Percentiles rank a stretch among this genome's conserved stretches.
phyloP scores from a whole-genome alignment of 2,329 filamentous ascomycete genomes.

The Aspergillus tamarii region DNA sequence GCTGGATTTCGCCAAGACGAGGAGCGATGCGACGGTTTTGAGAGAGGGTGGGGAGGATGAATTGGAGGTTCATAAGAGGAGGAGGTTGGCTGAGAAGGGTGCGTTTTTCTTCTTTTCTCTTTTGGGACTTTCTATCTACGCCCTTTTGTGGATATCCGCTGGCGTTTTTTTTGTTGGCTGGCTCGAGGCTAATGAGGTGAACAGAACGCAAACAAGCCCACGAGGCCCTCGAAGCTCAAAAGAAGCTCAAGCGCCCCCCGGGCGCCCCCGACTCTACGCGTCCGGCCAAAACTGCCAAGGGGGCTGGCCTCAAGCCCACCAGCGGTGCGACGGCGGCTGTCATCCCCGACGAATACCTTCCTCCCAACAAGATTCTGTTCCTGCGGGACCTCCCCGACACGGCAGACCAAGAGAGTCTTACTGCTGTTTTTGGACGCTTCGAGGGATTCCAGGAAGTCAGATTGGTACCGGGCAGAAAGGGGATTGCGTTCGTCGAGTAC shows the following conservation, averaged over 20 bases:
- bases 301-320: conserved; percentile 75
- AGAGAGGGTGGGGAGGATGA: conserved; percentile 74
- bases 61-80: conserved; percentile 82
- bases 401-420: conserved; percentile 78
- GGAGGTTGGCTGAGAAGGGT: conserved; percentile 89
- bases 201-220: conserved; percentile 77
- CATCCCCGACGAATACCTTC: conserved; percentile 96
- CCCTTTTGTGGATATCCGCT: neutral
- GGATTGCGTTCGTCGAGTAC: conserved; percentile 97
- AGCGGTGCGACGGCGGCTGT: conserved; percentile 69
- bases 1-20: conserved; percentile 77
- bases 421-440: conserved; percentile 81
- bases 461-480: conserved; percentile 79
- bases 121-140: neutral
- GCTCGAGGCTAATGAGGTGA: neutral
- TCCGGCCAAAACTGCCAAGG: conserved; percentile 70
- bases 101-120: conserved; percentile 10
- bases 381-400: conserved; percentile 89
- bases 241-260: conserved; percentile 70
- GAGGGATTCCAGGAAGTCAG: conserved; percentile 94
- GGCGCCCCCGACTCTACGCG: conserved; percentile 55
- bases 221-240: conserved; percentile 77
- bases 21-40: conserved; percentile 85
- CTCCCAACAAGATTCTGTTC: conserved; percentile 96
- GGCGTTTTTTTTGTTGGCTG: neutral